These are phyloP conservation scores for Amanita inopinata DNA, from an alignment of 768 basidiomycete species.

Conservation along the genomic window DNA sequence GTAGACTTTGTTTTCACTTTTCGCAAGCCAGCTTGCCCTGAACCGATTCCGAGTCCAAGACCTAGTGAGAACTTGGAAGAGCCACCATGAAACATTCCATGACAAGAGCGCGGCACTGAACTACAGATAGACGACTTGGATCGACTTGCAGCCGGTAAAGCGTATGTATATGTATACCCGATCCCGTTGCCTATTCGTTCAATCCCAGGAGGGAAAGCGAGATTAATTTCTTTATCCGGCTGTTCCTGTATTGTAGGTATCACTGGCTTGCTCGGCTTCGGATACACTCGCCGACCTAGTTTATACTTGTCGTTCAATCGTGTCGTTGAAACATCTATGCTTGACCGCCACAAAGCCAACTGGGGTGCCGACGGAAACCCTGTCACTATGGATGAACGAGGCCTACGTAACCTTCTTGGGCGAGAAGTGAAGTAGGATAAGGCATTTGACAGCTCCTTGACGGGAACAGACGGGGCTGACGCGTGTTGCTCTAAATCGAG, in stretches of 20 bases:
- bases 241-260: not conserved
- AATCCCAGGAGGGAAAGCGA: constrained; percentile 36
- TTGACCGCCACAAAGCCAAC: constrained; percentile 3
- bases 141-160: constrained; percentile 8
- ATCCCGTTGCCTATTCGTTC: constrained; percentile 44
- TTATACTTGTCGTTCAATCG: not conserved
- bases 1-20: constrained; percentile 4
- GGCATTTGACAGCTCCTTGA: constrained; percentile 16
- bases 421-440: constrained; percentile 16
- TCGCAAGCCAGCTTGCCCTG: constrained; percentile 7
- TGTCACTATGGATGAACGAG: constrained; percentile 23
- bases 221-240: constrained; percentile 15
- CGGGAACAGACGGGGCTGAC: constrained; percentile 12
- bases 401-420: constrained; percentile 29
- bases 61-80: constrained; percentile 11
- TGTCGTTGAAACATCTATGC: constrained; percentile 5
- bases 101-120: constrained; percentile 14
- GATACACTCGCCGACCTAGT: not conserved
- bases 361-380: constrained; percentile 1
- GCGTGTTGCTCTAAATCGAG: constrained; percentile 30
- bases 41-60: constrained; percentile 11
- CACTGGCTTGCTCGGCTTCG: not conserved
- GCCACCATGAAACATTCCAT: constrained; percentile 13
- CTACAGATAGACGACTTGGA: constrained; percentile 23
- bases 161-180: constrained; percentile 25